Evolutionary conservation across 179 eudicot genomes (phyloP).

Genomic region (Beta lomatogona): DNA sequence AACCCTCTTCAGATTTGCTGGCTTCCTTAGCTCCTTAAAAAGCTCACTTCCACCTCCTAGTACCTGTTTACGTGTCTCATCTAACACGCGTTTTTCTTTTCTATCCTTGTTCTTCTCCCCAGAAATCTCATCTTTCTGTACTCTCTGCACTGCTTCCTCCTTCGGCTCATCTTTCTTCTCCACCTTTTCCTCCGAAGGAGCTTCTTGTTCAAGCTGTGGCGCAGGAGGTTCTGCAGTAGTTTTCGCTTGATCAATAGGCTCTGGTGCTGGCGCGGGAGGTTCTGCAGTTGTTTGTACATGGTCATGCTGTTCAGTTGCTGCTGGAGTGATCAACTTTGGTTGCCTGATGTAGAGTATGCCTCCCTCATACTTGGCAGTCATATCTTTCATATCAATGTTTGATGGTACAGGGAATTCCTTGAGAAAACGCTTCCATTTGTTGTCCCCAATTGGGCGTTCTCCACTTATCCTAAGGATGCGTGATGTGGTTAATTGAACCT

Average conservation of each 20-base stretch:
- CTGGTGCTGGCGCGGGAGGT: conserved; percentile 17
- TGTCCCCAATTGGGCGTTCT: conserved; percentile 45
- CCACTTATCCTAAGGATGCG: conserved; percentile 53
- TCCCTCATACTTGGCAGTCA: conserved; percentile 60
- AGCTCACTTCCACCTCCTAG: conserved; percentile 17
- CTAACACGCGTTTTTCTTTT: neutral
- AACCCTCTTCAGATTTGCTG: conserved; percentile 34
- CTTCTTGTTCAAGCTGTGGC: conserved; percentile 7
- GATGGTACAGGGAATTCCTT: conserved; percentile 42
- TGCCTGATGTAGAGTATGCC: conserved; percentile 49
- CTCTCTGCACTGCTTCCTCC: conserved; percentile 2
- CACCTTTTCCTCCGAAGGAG: conserved; percentile 4
- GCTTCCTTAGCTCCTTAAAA: conserved; percentile 39
- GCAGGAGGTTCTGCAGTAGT: conserved; percentile 22
- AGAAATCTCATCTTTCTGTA: neutral
- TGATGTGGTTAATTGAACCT: conserved; percentile 48
- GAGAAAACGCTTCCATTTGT: conserved; percentile 54
- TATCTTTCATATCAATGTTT: conserved; percentile 49
- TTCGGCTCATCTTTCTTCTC: neutral
- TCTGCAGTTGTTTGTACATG: conserved; percentile 18
- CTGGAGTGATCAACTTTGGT: conserved; percentile 58
- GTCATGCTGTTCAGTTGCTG: conserved; percentile 18
- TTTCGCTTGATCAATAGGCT: conserved; percentile 21
- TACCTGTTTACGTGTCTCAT: conserved; percentile 6
- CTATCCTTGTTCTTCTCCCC: conserved; percentile 18